A percentile compares a stretch with the other conserved stretches of the same genome.
Conservation (phyloP, 2,329 filamentous ascomycete species). For the Bipolaris cookei region DNA sequence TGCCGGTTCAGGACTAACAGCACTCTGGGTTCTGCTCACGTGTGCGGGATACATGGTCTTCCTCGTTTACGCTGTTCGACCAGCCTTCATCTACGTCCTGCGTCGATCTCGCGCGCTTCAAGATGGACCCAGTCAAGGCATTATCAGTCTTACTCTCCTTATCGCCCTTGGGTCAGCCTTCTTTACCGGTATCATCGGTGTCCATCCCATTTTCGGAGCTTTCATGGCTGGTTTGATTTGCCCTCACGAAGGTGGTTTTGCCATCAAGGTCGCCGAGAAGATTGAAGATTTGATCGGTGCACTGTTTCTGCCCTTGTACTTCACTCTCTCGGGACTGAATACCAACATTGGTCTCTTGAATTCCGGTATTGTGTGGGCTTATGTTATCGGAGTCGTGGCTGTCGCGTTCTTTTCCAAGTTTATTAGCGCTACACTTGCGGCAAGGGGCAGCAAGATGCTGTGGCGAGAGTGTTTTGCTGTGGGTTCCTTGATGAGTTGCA, state of each 20-base stretch:
- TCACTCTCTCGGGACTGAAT: slow-evolving; percentile 86
- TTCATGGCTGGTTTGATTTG: slow-evolving; percentile 90
- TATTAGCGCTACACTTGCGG: slow-evolving; percentile 78
- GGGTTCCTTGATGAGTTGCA: slow-evolving; percentile 93
- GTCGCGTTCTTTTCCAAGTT: slow-evolving; percentile 89
- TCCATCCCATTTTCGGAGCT: slow-evolving; percentile 93
- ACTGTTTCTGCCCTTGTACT: slow-evolving; percentile 88
- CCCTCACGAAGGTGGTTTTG: slow-evolving; percentile 87
- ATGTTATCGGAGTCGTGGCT: slow-evolving; percentile 80
- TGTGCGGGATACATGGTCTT: slow-evolving; percentile 78
- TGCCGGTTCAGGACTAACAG: slow-evolving; percentile 78
- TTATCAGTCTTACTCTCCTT: slow-evolving; percentile 82
- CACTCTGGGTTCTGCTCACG: slow-evolving; percentile 82
- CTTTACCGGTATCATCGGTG: slow-evolving; percentile 88
- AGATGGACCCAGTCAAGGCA: slow-evolving; percentile 84
- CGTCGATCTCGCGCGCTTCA: slow-evolving; percentile 77
- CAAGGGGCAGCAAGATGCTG: slow-evolving; percentile 74
- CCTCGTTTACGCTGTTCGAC: slow-evolving; percentile 74
- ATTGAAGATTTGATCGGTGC: slow-evolving; percentile 88
- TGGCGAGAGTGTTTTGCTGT: slow-evolving; percentile 93
- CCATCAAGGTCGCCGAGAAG: slow-evolving; percentile 90
- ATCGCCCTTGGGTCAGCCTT: slow-evolving; percentile 80
- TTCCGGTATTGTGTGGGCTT: slow-evolving; percentile 83
- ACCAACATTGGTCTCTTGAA: slow-evolving; percentile 87
- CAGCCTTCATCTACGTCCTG: slow-evolving; percentile 75